Evolutionary conservation across 2,329 filamentous ascomycete species (phyloP).

Genomic region (Botrytis squamosa): DNA sequence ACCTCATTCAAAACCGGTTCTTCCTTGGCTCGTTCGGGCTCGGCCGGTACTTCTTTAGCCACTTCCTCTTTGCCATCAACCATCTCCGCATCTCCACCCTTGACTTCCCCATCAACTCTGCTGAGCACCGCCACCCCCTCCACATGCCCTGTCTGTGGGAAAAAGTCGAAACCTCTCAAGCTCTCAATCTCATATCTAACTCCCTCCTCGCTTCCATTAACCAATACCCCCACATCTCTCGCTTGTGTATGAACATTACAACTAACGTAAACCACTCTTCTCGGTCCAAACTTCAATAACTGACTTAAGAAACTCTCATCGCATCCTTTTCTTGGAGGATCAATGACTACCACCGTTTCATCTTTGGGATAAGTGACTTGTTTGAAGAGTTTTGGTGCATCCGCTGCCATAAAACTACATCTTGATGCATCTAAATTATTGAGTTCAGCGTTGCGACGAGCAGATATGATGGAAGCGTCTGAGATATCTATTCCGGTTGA

Average conservation of each 20-base stretch:
- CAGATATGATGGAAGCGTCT: conserved; percentile 72
- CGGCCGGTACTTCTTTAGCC: neutral
- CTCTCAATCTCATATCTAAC: conserved; percentile 82
- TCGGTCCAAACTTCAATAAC: conserved; percentile 73
- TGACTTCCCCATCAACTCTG: conserved; percentile 46
- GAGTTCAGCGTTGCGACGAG: conserved; percentile 71
- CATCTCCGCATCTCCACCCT: conserved; percentile 10
- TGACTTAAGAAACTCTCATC: conserved; percentile 81
- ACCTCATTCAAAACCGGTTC: neutral
- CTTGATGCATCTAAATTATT: conserved; percentile 69
- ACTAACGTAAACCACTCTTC: conserved; percentile 86
- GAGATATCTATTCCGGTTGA: conserved; percentile 91
- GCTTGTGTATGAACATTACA: conserved; percentile 99
- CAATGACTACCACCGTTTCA: conserved; percentile 90
- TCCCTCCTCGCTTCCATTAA: conserved; percentile 60
- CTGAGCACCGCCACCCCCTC: conserved; percentile 67
- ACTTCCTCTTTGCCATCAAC: neutral
- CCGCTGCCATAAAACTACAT: conserved; percentile 84
- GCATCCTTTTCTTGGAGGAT: conserved; percentile 95
- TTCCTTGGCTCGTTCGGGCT: neutral
- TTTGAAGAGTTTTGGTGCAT: conserved; percentile 80
- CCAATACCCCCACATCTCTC: conserved; percentile 83
- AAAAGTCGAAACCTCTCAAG: conserved; percentile 92
- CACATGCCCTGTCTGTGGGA: conserved; percentile 78
- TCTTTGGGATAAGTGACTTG: conserved; percentile 70